Evolutionary conservation across 2,329 filamentous ascomycete genomes (phyloP).

Genomic region (Aureobasidium musti): DNA sequence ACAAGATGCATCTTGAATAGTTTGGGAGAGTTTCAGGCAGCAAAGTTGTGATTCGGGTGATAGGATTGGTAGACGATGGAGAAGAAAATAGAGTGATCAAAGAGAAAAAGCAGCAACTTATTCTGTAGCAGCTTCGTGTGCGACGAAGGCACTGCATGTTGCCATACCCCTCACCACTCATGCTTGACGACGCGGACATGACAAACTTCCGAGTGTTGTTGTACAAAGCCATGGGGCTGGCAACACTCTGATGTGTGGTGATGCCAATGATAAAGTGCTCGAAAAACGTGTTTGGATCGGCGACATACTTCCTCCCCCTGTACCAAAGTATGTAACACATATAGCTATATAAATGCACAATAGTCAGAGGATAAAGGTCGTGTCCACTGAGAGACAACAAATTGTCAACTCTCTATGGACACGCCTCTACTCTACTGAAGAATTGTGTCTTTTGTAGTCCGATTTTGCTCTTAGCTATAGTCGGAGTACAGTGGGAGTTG

Average conservation of each 20-base stretch:
- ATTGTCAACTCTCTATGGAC: too few species aligned
- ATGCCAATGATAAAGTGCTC: background rate
- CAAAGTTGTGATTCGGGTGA: background rate
- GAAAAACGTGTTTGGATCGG: background rate
- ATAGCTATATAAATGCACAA: too few species aligned
- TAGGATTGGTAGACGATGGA: background rate
- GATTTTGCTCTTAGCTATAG: too few species aligned
- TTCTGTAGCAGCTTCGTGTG: background rate
- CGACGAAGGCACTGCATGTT: background rate
- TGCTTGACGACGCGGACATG: slow-evolving; percentile 1
- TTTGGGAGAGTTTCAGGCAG: background rate
- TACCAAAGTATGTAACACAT: too few species aligned
- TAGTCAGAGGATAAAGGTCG: too few species aligned
- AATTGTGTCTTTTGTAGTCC: too few species aligned
- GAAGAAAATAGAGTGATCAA: background rate
- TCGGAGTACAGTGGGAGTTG: too few species aligned
- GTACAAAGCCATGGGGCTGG: background rate
- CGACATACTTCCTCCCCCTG: background rate
- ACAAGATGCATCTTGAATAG: background rate
- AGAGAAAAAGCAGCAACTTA: background rate
- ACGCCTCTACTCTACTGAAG: too few species aligned
- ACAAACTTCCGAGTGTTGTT: background rate
- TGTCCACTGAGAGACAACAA: too few species aligned
- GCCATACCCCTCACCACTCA: background rate
- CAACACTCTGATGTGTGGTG: background rate